A percentile compares a stretch with the other conserved stretches of the same genome.
Evolutionary conservation across 805 yeast species (phyloP).

Genomic region (Zygoascus ofunaensis): DNA sequence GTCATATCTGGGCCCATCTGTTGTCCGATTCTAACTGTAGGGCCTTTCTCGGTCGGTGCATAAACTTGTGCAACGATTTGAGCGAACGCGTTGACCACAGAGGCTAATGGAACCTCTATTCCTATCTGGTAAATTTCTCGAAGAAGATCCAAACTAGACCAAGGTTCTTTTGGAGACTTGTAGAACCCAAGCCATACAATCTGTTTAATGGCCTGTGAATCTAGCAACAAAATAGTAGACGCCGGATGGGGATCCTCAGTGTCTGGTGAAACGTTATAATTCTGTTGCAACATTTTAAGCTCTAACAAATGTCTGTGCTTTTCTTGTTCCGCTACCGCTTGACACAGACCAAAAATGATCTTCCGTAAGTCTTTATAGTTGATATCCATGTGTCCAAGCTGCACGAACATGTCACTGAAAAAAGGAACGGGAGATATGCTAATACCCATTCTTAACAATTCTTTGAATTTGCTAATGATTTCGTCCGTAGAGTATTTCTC

Average conservation of each 20-base stretch:
- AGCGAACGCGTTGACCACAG: background rate
- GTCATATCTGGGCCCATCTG: slow-evolving; percentile 2
- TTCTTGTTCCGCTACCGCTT: background rate
- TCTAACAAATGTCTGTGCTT: background rate
- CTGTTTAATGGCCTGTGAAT: background rate
- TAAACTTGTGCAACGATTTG: background rate
- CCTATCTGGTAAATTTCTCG: background rate
- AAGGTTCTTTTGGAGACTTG: slow-evolving; percentile 3
- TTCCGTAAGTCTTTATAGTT: background rate
- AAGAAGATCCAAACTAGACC: background rate
- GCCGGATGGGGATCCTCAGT: background rate
- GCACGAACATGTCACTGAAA: background rate
- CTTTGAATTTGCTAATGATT: background rate
- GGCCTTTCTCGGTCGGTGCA: background rate
- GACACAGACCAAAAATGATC: background rate
- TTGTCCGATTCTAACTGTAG: background rate
- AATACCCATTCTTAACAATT: background rate
- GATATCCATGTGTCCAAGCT: background rate
- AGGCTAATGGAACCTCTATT: background rate
- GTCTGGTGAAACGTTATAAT: too few species aligned
- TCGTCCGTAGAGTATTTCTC: background rate
- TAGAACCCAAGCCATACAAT: slow-evolving; percentile 4
- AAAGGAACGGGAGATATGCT: background rate
- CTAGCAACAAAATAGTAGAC: background rate
- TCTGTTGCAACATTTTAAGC: too few species aligned